These are phyloP conservation scores for Eucalyptus coolabah DNA, from an alignment of 345 rosid genomes.

Conservation along the genomic window DNA sequence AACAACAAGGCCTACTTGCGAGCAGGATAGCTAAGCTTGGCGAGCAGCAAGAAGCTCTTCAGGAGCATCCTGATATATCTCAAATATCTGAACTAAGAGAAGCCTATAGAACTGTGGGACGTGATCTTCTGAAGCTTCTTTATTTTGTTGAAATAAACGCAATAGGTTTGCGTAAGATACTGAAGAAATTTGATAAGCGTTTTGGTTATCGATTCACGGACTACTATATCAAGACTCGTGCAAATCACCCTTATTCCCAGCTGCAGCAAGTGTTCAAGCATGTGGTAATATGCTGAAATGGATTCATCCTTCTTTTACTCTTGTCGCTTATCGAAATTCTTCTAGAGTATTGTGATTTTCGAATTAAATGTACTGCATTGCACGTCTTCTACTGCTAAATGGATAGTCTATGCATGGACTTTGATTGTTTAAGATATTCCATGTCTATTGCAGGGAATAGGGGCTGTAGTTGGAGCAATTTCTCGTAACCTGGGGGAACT, in stretches of 20 bases:
- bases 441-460: slow-evolving; percentile 55
- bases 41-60: slow-evolving; percentile 56
- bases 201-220: slow-evolving; percentile 89
- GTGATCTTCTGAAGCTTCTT: slow-evolving; percentile 73
- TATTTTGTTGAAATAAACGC: slow-evolving; percentile 86
- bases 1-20: slow-evolving; percentile 88
- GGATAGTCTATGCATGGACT: background rate
- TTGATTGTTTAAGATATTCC: background rate
- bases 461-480: slow-evolving; percentile 97
- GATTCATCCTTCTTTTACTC: background rate
- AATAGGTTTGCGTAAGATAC: slow-evolving; percentile 84
- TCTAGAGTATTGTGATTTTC: background rate
- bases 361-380: background rate
- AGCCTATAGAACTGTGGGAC: slow-evolving; percentile 66
- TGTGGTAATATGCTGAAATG: slow-evolving; percentile 46
- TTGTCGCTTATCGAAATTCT: background rate
- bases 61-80: slow-evolving; percentile 54
- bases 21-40: slow-evolving; percentile 57
- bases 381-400: background rate
- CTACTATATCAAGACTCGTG: slow-evolving; percentile 90
- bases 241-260: slow-evolving; percentile 98
- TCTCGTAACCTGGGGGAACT: slow-evolving; percentile 99
- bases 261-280: slow-evolving; percentile 98
- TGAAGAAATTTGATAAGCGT: slow-evolving; percentile 95
- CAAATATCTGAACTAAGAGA: slow-evolving; percentile 57